Conservation (phyloP, 306 rosid genomes). For the Sicyos baderoa region DNA sequence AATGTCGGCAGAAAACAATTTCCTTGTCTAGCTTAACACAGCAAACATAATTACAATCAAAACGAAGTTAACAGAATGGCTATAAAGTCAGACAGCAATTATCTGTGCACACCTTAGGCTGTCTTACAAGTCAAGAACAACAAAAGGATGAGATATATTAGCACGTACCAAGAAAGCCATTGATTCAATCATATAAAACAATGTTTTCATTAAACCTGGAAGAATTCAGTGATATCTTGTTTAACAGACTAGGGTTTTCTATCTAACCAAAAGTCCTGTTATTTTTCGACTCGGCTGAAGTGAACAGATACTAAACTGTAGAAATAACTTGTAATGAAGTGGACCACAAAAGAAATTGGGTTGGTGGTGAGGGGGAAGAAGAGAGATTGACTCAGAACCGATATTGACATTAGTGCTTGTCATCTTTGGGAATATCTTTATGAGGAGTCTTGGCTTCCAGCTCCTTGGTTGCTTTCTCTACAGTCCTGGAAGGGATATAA, state of each 20-base stretch:
- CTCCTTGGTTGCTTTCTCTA: conserved; percentile 30
- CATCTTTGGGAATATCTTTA: conserved; percentile 34
- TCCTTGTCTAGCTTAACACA: conserved; percentile 2
- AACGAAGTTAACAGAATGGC: not conserved
- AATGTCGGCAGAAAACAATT: not conserved
- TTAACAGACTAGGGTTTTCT: not conserved
- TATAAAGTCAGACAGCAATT: conserved; percentile 11
- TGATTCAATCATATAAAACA: not conserved
- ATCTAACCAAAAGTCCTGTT: not conserved
- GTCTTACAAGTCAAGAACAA: conserved; percentile 11
- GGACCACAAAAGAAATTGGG: too few species aligned
- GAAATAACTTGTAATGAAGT: too few species aligned
- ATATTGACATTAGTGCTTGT: conserved; percentile 28
- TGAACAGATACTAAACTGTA: not conserved
- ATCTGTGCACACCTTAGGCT: not conserved
- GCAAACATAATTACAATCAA: conserved; percentile 14
- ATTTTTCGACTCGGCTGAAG: conserved; percentile 2
- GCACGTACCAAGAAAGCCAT: too few species aligned
- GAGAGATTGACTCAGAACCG: too few species aligned
- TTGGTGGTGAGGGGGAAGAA: too few species aligned
- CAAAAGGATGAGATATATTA: too few species aligned
- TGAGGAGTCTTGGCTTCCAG: conserved; percentile 28
- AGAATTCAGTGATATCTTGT: not conserved
- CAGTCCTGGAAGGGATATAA: conserved; percentile 28
- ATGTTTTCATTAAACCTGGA: not conserved